phyloP scores from a whole-genome alignment of 1,284 basidiomycete genomes.

The Vanrija sp. region DNA sequence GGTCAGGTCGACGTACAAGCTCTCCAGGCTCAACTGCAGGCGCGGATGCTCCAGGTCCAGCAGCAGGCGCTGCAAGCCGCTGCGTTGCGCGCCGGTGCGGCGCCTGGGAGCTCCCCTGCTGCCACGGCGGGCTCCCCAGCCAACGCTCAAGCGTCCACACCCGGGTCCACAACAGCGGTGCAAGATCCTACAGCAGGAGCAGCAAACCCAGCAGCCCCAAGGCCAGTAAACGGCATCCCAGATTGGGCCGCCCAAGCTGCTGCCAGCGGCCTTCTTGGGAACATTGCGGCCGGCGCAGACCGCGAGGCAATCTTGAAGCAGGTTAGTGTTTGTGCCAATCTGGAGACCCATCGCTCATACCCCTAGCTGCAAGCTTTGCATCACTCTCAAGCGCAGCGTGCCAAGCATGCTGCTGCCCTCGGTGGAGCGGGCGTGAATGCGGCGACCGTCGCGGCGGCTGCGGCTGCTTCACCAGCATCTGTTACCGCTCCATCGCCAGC shows the following conservation, averaged over 20 bases:
- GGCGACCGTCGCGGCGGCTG: background rate
- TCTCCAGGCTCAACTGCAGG: constrained; percentile 18
- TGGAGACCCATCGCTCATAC: background rate
- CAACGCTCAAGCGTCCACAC: constrained; percentile 1
- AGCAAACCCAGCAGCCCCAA: background rate
- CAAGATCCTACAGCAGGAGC: background rate
- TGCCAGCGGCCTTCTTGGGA: constrained; percentile 16
- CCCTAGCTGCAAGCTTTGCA: constrained; percentile 34
- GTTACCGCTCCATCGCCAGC: constrained; percentile 11
- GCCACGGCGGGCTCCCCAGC: background rate
- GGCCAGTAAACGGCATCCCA: constrained; percentile 2
- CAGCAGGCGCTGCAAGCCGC: constrained; percentile 24
- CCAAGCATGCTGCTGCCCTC: constrained; percentile 6
- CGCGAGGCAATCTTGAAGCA: constrained; percentile 44
- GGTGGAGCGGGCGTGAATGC: constrained; percentile 2
- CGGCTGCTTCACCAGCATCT: background rate
- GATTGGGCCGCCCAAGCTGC: constrained; percentile 14
- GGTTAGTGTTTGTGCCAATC: constrained; percentile 18
- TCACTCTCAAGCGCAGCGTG: constrained; percentile 24
- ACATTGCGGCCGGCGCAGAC: constrained; percentile 20
- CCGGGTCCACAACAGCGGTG: background rate
- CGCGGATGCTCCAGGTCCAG: constrained; percentile 13
- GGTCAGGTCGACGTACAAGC: constrained; percentile 6
- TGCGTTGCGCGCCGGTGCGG: constrained; percentile 3
- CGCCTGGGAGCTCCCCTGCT: background rate